Evolutionary conservation across 306 rosid species (phyloP), one percentile per base, ranked within the genome.

Genomic region (Carpinus viminea): DNA sequence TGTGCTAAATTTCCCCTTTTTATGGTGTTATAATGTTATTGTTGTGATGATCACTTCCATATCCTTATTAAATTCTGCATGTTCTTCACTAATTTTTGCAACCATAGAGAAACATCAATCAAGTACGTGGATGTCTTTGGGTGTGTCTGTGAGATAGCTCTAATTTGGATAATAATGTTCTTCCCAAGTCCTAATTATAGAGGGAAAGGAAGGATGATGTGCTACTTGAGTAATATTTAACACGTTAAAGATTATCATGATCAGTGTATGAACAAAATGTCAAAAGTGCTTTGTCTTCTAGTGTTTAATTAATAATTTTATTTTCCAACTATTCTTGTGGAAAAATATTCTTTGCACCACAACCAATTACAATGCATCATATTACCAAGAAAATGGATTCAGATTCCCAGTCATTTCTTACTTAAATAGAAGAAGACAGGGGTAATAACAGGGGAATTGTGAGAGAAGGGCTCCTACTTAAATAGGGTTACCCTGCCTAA

Each of bases 11-110:
- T 77, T 59, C 75, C 31, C 59, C 34, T 31, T 80, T 74, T 68
- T 47, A 54, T 74, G 89, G 85, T 66, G 81, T 77, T 41, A 65
- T 86, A 81, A 61, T 70, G 38, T 74, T 18, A 57, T 73, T 72
- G 51, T 72, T 77, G 57, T 15, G 56, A 56, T 15, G 56, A 56
- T 74, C 65, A 74, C 61, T 62, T 59, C 78, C 75, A 41, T 36
- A 38, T 4, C 47, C 15, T 34, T 4, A 48, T 43, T 26, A 16
- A 72, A 41, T 70, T 70, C 45, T 57, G 34, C 34, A 31, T 31
- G 59, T 43, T 72, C 68, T 38, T 38, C 43, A 3, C 73, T 72
- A 77, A 46, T 24, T 75, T 50, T 69, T 59, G 41, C 50, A 70
- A 71, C 50, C 55, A n/a, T 62, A 74, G 12, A 17, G 46, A 62